Conservation (phyloP, 2,329 filamentous ascomycete genomes). For the Beauveria sp. region DNA sequence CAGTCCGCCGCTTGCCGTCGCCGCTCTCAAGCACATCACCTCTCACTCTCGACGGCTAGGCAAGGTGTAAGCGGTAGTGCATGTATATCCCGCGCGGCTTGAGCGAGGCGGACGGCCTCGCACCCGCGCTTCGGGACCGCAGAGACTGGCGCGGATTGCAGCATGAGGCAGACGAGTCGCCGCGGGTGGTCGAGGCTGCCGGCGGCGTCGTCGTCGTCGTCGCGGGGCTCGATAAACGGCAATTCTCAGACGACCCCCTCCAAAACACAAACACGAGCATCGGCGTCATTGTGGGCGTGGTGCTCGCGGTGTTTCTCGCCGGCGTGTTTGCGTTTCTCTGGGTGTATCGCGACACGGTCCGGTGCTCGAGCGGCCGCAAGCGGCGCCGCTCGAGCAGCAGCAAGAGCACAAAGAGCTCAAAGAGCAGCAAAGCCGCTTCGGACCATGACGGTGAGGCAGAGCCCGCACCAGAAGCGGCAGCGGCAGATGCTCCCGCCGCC, state of each 20-base stretch:
- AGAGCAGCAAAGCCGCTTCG: constrained; percentile 21
- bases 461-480: not conserved
- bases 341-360: constrained; percentile 32
- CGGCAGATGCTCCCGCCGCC: not conserved
- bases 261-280: constrained; percentile 34
- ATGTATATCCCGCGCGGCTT: constrained; percentile 8
- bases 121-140: not conserved
- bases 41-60: not conserved
- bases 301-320: constrained; percentile 32
- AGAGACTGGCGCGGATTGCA: not conserved
- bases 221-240: constrained; percentile 1
- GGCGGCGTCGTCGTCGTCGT: not conserved
- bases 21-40: not conserved
- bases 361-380: constrained; percentile 23
- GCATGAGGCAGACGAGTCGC: not conserved
- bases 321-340: constrained; percentile 31
- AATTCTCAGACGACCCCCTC: constrained; percentile 17
- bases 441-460: constrained; percentile 3
- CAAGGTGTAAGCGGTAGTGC: not conserved
- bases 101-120: not conserved
- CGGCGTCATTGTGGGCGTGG: constrained; percentile 35
- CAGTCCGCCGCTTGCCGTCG: not conserved
- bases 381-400: constrained; percentile 19
- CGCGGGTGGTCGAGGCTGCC: not conserved
- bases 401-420: constrained; percentile 30